Evolutionary conservation across 1,284 basidiomycete genomes (phyloP), one percentile per base, ranked within the genome.

Genomic region (Xanthoconium separans): DNA sequence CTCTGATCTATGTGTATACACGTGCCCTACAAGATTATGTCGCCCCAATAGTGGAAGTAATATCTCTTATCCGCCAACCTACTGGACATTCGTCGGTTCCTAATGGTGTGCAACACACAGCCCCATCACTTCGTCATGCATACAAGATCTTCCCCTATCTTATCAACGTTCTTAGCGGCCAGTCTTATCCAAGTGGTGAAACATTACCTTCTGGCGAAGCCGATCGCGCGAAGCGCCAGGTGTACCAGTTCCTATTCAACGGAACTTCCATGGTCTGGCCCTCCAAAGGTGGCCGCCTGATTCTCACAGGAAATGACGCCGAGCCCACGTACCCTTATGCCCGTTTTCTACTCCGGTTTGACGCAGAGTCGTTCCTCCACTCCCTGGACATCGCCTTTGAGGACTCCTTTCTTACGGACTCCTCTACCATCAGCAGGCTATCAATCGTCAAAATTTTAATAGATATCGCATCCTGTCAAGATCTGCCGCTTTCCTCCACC

Each of bases 61-160:
- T 98, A 31, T 80, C 77, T 6, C 80, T 96, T 34, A 82, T 97
- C 47, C 83, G 87, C n/a, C 77, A 58, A 81, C 46, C 41, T 34
- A 15, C 47, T n/a, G 47, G 51, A 50, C 39, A 44, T 52, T 22
- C 31, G 27, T 50, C 39, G 24, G 34, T 36, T 48, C 37, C 52
- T n/a, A 54, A 53, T 27, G 59, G 59, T 20, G 48, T 47, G 30
- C 66, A 40, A 70, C 73, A 45, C 71, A 73, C 37, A 72, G 9
- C 45, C 20, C 78, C 45, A 64, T 75, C 50, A 63, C 72, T 39
- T 22, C 72, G 87, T 22, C 87, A 93, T 62, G 92, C 93, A 2
- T 95, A 97, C 78, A 96, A 95, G 72, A 81, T 98, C 47, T 98
- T 91, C 65, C 87, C 92, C 0, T 99, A 97, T 70, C 77, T 99